phyloP scores from a whole-genome alignment of 108 stramenopile species.

The Pseudonitzschia delicatissima region DNA sequence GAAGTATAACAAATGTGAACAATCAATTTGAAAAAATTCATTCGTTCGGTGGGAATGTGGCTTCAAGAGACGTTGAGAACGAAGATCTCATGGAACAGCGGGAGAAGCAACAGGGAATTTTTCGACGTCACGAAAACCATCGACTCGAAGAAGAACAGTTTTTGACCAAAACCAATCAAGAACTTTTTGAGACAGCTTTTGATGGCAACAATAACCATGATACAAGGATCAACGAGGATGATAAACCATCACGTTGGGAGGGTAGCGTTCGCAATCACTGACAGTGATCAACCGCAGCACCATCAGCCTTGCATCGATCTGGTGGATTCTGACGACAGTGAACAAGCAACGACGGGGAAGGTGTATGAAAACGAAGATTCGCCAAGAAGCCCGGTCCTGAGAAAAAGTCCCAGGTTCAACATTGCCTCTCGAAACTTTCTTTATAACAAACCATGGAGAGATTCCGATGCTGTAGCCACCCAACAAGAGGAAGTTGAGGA shows the following conservation, averaged over 20 bases:
- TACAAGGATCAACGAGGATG: not conserved
- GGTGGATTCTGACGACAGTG: conserved; percentile 6
- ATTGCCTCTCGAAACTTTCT: conserved; percentile 15
- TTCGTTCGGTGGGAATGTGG: not conserved
- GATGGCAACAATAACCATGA: no score
- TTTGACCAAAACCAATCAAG: not conserved
- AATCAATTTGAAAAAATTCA: no score
- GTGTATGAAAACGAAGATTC: not conserved
- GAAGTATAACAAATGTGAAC: no score
- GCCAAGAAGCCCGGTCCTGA: not conserved
- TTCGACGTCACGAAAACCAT: not conserved
- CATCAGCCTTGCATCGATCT: not conserved
- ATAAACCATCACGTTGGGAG: no score
- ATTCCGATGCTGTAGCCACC: not conserved
- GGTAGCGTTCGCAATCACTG: no score
- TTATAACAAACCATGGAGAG: not conserved
- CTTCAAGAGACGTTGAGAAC: not conserved
- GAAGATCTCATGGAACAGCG: not conserved
- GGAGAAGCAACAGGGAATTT: not conserved
- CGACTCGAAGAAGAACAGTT: not conserved
- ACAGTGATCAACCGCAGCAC: not conserved
- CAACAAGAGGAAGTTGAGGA: not conserved
- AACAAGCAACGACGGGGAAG: conserved; percentile 3
- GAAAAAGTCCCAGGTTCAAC: conserved; percentile 16
- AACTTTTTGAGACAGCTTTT: not conserved